These are phyloP conservation scores for Wilhelminamyces savonicus DNA, from an alignment of 805 yeast species.

Conservation along the genomic window DNA sequence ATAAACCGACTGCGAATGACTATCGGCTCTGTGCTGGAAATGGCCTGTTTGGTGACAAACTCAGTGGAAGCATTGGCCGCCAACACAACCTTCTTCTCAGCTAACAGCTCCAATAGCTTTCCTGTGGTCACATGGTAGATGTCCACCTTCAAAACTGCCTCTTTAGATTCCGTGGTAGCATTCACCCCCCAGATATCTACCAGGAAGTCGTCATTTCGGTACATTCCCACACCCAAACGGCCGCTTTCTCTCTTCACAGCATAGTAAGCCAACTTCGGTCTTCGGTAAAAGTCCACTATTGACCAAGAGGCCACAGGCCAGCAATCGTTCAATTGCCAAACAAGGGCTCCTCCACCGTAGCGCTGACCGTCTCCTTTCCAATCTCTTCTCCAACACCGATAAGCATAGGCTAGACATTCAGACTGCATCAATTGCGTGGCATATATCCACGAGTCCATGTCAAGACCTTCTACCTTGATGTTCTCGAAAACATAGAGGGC, in stretches of 20 bases:
- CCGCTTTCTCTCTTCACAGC: slow-evolving; percentile 39
- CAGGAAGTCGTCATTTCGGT: slow-evolving; percentile 11
- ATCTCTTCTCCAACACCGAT: slow-evolving; percentile 40
- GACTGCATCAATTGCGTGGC: slow-evolving; percentile 49
- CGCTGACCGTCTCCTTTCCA: slow-evolving; percentile 35
- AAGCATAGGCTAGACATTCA: slow-evolving; percentile 43
- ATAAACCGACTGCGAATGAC: slow-evolving; percentile 12
- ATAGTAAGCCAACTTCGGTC: slow-evolving; percentile 43
- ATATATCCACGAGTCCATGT: slow-evolving; percentile 39
- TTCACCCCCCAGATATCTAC: slow-evolving; percentile 40
- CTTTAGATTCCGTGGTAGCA: slow-evolving; percentile 12
- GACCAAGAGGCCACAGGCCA: slow-evolving; percentile 53
- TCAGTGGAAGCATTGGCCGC: slow-evolving; percentile 26
- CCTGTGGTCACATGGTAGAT: slow-evolving; percentile 28
- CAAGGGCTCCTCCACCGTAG: slow-evolving; percentile 40
- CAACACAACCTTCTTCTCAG: slow-evolving; percentile 8
- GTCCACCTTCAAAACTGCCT: slow-evolving; percentile 19
- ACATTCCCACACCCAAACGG: slow-evolving; percentile 28
- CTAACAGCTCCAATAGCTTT: slow-evolving; percentile 9
- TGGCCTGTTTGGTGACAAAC: slow-evolving; percentile 10
- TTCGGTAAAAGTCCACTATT: slow-evolving; percentile 32
- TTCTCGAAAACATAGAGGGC: slow-evolving; percentile 44
- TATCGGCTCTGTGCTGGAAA: slow-evolving; percentile 7
- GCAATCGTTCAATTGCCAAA: slow-evolving; percentile 51
- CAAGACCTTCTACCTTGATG: slow-evolving; percentile 26